phyloP scores from a whole-genome alignment of 106 monocot genomes.

The Vanilla planifolia region DNA sequence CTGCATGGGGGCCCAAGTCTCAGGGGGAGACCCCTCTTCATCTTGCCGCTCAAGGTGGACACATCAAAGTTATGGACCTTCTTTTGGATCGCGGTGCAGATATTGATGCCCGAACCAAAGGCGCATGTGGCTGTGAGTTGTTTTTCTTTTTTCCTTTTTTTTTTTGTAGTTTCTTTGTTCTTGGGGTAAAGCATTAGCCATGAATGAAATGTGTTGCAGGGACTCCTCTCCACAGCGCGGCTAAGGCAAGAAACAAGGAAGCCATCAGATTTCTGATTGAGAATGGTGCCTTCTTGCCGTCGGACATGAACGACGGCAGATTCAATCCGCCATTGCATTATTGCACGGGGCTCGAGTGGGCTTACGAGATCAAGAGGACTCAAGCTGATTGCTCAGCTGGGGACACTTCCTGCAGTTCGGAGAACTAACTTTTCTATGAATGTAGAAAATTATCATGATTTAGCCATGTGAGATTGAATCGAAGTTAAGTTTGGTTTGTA shows the following conservation, averaged over 20 bases:
- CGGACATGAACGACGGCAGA: slow-evolving; percentile 68
- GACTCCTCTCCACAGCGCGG: slow-evolving; percentile 94
- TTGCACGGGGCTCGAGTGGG: slow-evolving; percentile 96
- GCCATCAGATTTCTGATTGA: slow-evolving; percentile 81
- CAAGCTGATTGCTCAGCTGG: slow-evolving; percentile 17
- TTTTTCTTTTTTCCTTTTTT: not conserved
- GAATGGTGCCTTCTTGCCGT: slow-evolving; percentile 89
- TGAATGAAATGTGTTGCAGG: slow-evolving; percentile 33
- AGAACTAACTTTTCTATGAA: too few relatives aligned
- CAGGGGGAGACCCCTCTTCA: slow-evolving; percentile 94
- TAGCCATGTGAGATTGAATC: too few relatives aligned
- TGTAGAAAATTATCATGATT: too few relatives aligned
- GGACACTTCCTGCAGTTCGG: slow-evolving; percentile 51
- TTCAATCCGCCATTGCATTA: slow-evolving; percentile 99
- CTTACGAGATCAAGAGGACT: slow-evolving; percentile 64
- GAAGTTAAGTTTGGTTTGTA: too few relatives aligned
- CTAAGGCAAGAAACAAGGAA: slow-evolving; percentile 82
- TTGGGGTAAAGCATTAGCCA: not conserved
- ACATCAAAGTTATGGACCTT: slow-evolving; percentile 90
- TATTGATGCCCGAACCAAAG: slow-evolving; percentile 97
- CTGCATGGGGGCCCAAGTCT: slow-evolving; percentile 84
- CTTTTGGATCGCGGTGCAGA: slow-evolving; percentile 89
- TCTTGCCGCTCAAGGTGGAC: slow-evolving; percentile 94
- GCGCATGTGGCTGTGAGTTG: slow-evolving; percentile 92
- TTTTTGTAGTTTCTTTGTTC: not conserved